A percentile compares a stretch with the other conserved stretches of the same genome.
Conservation (phyloP, 805 yeast genomes). For the Kregervanrija pseudodelftensis region DNA sequence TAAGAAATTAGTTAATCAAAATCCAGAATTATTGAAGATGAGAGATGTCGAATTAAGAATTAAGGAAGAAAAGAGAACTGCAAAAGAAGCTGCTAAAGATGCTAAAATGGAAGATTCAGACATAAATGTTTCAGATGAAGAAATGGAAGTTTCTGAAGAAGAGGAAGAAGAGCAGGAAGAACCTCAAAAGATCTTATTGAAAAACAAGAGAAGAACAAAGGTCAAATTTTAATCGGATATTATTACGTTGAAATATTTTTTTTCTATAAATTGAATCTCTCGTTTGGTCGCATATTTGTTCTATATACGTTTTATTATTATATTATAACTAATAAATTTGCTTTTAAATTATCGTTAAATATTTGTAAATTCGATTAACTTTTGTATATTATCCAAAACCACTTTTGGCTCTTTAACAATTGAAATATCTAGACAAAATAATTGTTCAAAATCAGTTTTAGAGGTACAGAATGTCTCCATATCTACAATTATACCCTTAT, state of each 20-base stretch:
- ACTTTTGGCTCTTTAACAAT: slow-evolving; percentile 14
- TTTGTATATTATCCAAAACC: slow-evolving; percentile 9
- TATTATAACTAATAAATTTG: not conserved
- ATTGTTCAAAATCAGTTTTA: slow-evolving; percentile 5
- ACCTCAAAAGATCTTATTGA: slow-evolving; percentile 50
- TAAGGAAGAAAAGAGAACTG: slow-evolving; percentile 63
- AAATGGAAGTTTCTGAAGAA: slow-evolving; percentile 38
- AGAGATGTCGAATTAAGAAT: slow-evolving; percentile 88
- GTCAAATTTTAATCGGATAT: slow-evolving; percentile 35
- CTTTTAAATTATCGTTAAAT: not conserved
- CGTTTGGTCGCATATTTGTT: too few relatives aligned
- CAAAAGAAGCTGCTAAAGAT: slow-evolving; percentile 42
- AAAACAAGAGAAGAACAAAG: slow-evolving; percentile 46
- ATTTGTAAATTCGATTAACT: slow-evolving; percentile 11
- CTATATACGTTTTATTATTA: too few relatives aligned
- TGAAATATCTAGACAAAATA: slow-evolving; percentile 16
- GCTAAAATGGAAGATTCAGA: slow-evolving; percentile 40
- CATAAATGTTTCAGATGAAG: slow-evolving; percentile 32
- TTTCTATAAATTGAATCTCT: too few relatives aligned
- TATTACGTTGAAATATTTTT: not conserved
- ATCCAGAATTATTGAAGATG: slow-evolving; percentile 85
- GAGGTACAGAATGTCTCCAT: slow-evolving; percentile 13
- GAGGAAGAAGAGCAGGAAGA: slow-evolving; percentile 37
- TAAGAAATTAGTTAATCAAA: slow-evolving; percentile 76
- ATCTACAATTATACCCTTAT: slow-evolving; percentile 18